Base-by-base conservation (phyloP, 2,329 filamentous ascomycete species). In the Pezicula radicicola region DNA sequence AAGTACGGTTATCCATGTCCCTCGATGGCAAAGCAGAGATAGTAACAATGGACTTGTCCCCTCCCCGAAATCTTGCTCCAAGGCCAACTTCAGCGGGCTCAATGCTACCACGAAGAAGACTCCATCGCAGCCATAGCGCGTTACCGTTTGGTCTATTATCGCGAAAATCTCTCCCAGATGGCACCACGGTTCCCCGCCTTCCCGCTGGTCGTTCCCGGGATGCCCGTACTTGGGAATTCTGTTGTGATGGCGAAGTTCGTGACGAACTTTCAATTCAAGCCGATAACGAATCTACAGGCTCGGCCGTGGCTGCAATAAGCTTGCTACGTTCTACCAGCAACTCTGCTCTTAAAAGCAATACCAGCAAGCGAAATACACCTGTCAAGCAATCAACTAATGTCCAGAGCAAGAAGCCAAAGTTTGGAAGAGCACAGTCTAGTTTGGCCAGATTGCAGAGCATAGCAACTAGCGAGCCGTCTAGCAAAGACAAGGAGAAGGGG, bases 11-110 rank as follows among this genome's bases (percentile, higher is more conserved):
- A 27, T 91, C 89, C 2, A 84, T 94, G 64, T 94, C 90, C 16
- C 79, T 92, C 30, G 91, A 97, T 64, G 93, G 93, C 59, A 93
- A 92, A 65, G 93, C 93, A n/a, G 88, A 93, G 63, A 78, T 97
- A 48, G 83, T 92, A 19, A 83, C 81, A 15, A 77, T 87, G 50
- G 79, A 86, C 55, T 83, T 87, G 56, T 76, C 79, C 3, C 89
- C 87, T 2, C 86, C 84, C 48, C 81, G 77, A 53, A 75, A 78
- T 61, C 70, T 73, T 61, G 73, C 72, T 59, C 78, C 72, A 53
- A 76, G 68, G 54, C 77, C 73, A 62, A 72, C 66, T 58, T 76
- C 68, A 51, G 66, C 79, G 33, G 72, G 72, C 13, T 70, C 81
- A 16, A 43, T 59, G 3, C 55, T 55, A 25, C 60, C 56, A 27